phyloP scores from a whole-genome alignment of 768 basidiomycete genomes.

The Candolleomyces eurysporus region DNA sequence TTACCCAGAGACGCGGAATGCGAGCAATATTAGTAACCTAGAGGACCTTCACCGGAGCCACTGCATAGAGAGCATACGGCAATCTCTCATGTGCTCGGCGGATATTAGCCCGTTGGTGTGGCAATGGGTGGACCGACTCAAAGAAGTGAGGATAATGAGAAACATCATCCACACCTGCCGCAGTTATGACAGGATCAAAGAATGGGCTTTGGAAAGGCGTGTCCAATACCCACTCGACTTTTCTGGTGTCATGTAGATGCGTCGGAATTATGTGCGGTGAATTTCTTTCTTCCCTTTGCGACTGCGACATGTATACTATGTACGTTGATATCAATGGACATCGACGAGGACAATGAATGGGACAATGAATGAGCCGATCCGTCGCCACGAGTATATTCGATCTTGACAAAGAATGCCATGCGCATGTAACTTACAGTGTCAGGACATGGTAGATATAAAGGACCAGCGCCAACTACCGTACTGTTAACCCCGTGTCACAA shows the following conservation, averaged over 20 bases:
- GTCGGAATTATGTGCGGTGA: too few species aligned
- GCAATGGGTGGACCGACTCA: constrained; percentile 22
- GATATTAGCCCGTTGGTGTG: constrained; percentile 23
- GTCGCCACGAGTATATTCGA: neutral
- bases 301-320: too few species aligned
- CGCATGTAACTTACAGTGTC: too few species aligned
- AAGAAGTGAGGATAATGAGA: constrained; percentile 16
- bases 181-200: constrained; percentile 22
- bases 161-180: constrained; percentile 25
- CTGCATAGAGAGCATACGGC: constrained; percentile 23
- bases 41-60: constrained; percentile 11
- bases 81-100: constrained; percentile 21
- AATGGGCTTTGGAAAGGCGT: constrained; percentile 21
- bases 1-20: constrained; percentile 7
- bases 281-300: too few species aligned
- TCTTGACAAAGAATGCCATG: neutral
- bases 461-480: neutral
- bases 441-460: too few species aligned
- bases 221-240: constrained; percentile 14
- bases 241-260: neutral
- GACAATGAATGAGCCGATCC: neutral
- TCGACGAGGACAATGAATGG: constrained; percentile 1
- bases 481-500: too few species aligned
- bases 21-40: neutral
- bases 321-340: neutral